These are phyloP conservation scores for Irpex rosettiformis DNA, from an alignment of 1,284 basidiomycete genomes.

Conservation along the genomic window DNA sequence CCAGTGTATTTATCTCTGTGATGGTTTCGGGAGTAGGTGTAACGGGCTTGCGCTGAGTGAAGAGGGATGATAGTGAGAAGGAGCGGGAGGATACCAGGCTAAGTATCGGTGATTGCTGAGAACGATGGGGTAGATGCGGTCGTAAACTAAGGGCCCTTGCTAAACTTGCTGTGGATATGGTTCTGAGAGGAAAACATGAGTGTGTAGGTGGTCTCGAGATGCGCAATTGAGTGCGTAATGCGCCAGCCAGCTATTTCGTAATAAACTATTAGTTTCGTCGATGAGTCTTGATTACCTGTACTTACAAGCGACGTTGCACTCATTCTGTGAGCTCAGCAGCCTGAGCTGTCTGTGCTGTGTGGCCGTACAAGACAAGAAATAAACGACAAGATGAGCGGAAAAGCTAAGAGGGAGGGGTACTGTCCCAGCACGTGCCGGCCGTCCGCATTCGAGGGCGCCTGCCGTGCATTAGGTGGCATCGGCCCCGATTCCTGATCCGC, in stretches of 20 bases:
- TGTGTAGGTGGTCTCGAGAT: slow-evolving; percentile 19
- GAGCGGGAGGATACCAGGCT: slow-evolving; percentile 3
- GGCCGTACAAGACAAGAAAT: not conserved
- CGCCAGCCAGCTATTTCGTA: slow-evolving; percentile 26
- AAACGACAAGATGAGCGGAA: not conserved
- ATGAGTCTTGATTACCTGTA: not conserved
- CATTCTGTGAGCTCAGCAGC: slow-evolving; percentile 11
- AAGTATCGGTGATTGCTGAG: not conserved
- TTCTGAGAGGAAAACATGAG: slow-evolving; percentile 25
- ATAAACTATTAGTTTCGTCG: not conserved
- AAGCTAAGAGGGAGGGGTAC: slow-evolving; percentile 4
- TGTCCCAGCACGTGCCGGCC: slow-evolving; percentile 7
- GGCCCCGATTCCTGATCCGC: not conserved
- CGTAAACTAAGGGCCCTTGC: not conserved
- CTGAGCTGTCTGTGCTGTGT: slow-evolving; percentile 5
- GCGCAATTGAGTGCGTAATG: slow-evolving; percentile 29
- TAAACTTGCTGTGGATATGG: slow-evolving; percentile 23
- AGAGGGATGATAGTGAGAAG: slow-evolving; percentile 33
- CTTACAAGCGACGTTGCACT: slow-evolving; percentile 11
- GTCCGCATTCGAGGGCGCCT: not conserved
- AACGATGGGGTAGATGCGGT: not conserved
- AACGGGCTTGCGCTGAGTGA: slow-evolving; percentile 43
- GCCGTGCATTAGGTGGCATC: not conserved
- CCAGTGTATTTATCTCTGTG: slow-evolving; percentile 64
- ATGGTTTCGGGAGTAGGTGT: slow-evolving; percentile 60